These are phyloP conservation scores for Vanilla planifolia DNA, from an alignment of 106 monocot genomes.

Conservation along the genomic window DNA sequence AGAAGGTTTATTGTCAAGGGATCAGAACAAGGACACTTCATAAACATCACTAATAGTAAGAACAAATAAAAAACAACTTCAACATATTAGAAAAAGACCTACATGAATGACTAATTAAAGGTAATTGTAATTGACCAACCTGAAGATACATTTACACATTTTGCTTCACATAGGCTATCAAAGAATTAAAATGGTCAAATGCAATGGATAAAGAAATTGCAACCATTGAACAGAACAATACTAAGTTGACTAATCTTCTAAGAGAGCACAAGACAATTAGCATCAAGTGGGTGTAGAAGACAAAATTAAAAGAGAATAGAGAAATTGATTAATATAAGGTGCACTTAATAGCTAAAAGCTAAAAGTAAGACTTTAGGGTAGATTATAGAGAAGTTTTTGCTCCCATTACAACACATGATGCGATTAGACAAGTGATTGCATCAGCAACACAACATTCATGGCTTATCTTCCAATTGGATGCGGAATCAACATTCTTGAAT, in stretches of 20 bases:
- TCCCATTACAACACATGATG: constrained; percentile 1
- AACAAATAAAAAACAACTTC: too few relatives aligned
- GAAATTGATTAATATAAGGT: not conserved
- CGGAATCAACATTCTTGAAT: too few relatives aligned
- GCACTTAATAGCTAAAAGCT: too few relatives aligned
- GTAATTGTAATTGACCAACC: not conserved
- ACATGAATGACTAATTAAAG: not conserved
- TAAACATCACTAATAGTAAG: too few relatives aligned
- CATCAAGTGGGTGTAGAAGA: not conserved
- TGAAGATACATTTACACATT: not conserved
- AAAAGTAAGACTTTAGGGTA: too few relatives aligned
- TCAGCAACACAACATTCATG: not conserved
- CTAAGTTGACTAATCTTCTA: not conserved
- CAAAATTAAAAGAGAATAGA: not conserved
- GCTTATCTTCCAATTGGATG: too few relatives aligned
- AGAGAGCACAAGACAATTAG: not conserved
- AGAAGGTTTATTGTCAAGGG: too few relatives aligned
- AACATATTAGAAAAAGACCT: not conserved
- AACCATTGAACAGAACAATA: not conserved
- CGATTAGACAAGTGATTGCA: constrained; percentile 6
- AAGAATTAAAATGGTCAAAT: not conserved
- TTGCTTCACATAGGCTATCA: not conserved
- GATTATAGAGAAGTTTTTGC: too few relatives aligned
- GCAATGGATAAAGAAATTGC: not conserved
- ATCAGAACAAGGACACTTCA: too few relatives aligned